These are phyloP conservation scores for Elsinoe necatrix DNA, from an alignment of 2,329 filamentous ascomycete species.

Conservation along the genomic window DNA sequence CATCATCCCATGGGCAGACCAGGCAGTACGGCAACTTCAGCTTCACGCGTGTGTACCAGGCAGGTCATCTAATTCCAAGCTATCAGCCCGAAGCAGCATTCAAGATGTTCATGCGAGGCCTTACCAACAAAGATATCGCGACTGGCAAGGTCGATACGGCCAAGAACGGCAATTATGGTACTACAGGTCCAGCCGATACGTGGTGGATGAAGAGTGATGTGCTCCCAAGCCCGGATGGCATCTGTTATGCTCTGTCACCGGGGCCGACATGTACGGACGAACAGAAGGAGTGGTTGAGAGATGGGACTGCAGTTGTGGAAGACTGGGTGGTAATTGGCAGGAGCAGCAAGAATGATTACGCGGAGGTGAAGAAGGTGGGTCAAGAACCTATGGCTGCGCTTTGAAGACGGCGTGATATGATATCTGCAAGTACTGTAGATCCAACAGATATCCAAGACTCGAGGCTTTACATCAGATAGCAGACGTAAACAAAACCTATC, in stretches of 20 bases:
- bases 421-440: no score
- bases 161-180: conserved; percentile 20
- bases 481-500: neutral
- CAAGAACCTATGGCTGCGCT: neutral
- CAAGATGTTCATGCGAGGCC: conserved; percentile 30
- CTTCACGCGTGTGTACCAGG: conserved; percentile 42
- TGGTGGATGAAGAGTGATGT: conserved; percentile 29
- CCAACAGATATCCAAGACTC: no score
- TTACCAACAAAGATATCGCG: conserved; percentile 30
- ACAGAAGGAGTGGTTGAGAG: conserved; percentile 24
- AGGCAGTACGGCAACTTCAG: conserved; percentile 34
- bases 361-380: neutral
- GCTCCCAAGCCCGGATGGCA: conserved; percentile 21
- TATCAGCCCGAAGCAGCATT: conserved; percentile 35
- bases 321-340: conserved; percentile 26
- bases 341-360: neutral
- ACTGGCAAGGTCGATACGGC: conserved; percentile 25
- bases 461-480: neutral
- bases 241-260: conserved; percentile 24
- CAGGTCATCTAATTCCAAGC: conserved; percentile 39
- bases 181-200: conserved; percentile 23
- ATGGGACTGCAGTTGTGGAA: conserved; percentile 26
- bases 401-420: neutral
- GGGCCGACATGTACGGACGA: conserved; percentile 23
- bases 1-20: conserved; percentile 26